Conservation (phyloP, 257 asterid genomes). For the Solanum pennellii region DNA sequence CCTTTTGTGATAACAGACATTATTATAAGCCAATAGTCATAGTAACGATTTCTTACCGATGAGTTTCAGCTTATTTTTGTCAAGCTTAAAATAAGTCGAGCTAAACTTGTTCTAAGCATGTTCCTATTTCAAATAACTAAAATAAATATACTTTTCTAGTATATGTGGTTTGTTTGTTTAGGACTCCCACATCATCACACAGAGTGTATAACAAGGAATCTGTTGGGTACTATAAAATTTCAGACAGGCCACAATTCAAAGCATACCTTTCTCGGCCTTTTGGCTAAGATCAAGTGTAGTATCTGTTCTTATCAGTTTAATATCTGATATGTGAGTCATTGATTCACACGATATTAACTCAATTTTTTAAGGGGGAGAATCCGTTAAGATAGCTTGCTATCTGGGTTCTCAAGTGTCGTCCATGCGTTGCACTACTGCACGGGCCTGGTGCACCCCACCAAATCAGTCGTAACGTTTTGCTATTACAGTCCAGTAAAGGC, state of each 20-base stretch:
- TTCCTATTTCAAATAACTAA: background rate
- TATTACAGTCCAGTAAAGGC: background rate
- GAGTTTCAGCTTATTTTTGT: background rate
- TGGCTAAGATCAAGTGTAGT: slow-evolving; percentile 71
- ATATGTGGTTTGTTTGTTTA: background rate
- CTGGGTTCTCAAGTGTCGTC: background rate
- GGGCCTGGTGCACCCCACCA: background rate
- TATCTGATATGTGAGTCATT: background rate
- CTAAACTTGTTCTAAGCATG: no score
- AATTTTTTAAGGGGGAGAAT: background rate
- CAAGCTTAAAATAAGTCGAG: background rate
- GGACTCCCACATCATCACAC: background rate
- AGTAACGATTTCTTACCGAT: background rate
- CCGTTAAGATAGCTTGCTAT: background rate
- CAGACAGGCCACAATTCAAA: fast-evolving
- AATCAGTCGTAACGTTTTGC: background rate
- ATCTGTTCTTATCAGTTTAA: slow-evolving; percentile 70
- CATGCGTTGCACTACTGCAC: background rate
- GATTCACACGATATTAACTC: background rate
- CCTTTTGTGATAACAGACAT: background rate
- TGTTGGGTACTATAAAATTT: background rate
- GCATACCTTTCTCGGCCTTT: slow-evolving; percentile 79
- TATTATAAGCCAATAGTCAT: background rate
- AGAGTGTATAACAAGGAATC: background rate
- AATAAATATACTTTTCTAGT: background rate